Conservation (phyloP, 345 rosid species). For the Limnanthes douglasii region DNA sequence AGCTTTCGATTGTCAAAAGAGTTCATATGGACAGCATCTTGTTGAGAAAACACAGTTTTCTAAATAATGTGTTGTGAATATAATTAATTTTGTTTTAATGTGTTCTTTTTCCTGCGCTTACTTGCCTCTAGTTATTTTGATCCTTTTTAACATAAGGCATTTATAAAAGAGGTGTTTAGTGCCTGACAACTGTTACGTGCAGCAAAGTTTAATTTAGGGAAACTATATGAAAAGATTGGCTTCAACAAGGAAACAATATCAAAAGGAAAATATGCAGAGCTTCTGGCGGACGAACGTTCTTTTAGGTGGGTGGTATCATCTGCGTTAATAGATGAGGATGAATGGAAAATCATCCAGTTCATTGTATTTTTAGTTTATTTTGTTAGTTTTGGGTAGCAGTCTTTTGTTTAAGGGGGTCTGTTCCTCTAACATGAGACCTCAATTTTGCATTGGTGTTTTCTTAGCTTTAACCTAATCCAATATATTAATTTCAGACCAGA, state of each 20-base stretch:
- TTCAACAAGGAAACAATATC: constrained; percentile 89
- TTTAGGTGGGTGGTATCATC: constrained; percentile 39
- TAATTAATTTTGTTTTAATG: too few relatives aligned
- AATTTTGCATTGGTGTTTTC: not conserved
- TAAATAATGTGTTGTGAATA: too few relatives aligned
- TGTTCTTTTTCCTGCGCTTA: too few relatives aligned
- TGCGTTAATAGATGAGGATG: not conserved
- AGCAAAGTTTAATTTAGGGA: constrained; percentile 79
- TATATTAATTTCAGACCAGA: constrained; percentile 42
- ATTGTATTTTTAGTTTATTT: too few relatives aligned
- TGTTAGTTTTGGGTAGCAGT: too few relatives aligned
- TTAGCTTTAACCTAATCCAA: constrained; percentile 1
- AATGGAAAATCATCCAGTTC: not conserved
- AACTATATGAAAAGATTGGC: constrained; percentile 81
- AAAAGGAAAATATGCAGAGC: constrained; percentile 85
- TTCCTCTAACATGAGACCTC: not conserved
- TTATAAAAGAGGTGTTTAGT: too few relatives aligned
- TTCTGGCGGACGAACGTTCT: constrained; percentile 69
- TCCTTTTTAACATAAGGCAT: too few relatives aligned
- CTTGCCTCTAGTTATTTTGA: too few relatives aligned
- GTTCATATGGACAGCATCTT: too few relatives aligned
- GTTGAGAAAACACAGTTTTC: too few relatives aligned
- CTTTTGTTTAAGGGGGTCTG: not conserved
- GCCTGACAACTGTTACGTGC: constrained; percentile 2
- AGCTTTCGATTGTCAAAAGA: too few relatives aligned